phyloP scores from a whole-genome alignment of 2,329 filamentous ascomycete genomes.

The Penicillium rolfsii region DNA sequence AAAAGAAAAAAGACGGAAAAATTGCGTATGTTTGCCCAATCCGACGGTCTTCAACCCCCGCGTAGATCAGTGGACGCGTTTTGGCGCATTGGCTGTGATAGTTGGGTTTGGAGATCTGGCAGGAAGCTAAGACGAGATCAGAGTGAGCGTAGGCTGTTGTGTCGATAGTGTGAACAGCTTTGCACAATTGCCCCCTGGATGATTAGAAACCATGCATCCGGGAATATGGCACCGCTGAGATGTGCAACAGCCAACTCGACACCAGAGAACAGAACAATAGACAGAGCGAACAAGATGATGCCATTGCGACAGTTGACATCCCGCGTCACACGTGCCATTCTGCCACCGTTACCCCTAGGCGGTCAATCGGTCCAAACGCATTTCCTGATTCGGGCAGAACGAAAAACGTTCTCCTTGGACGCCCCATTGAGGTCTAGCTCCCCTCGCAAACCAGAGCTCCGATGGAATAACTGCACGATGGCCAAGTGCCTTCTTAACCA shows the following conservation, averaged over 20 bases:
- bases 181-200: neutral
- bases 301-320: neutral
- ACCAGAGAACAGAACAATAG: neutral
- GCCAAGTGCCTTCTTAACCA: constrained; percentile 38
- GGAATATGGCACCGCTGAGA: neutral
- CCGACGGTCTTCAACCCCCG: neutral
- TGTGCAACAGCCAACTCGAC: neutral
- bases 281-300: neutral
- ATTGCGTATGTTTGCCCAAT: neutral
- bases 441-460: constrained; percentile 24
- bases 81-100: neutral
- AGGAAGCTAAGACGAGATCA: constrained; percentile 13
- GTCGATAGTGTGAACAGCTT: neutral
- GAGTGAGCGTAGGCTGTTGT: neutral
- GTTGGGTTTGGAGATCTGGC: constrained; percentile 14
- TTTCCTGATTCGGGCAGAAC: constrained; percentile 11
- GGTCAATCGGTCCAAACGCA: constrained; percentile 16
- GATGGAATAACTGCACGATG: constrained; percentile 40
- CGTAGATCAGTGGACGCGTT: neutral
- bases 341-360: constrained; percentile 18
- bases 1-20: neutral
- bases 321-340: constrained; percentile 16
- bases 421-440: constrained; percentile 13
- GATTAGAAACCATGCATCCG: neutral
- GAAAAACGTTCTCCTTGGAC: constrained; percentile 21